These are phyloP conservation scores for Aspergillus costaricaensis DNA, from an alignment of 2,329 filamentous ascomycete species.

Conservation along the genomic window DNA sequence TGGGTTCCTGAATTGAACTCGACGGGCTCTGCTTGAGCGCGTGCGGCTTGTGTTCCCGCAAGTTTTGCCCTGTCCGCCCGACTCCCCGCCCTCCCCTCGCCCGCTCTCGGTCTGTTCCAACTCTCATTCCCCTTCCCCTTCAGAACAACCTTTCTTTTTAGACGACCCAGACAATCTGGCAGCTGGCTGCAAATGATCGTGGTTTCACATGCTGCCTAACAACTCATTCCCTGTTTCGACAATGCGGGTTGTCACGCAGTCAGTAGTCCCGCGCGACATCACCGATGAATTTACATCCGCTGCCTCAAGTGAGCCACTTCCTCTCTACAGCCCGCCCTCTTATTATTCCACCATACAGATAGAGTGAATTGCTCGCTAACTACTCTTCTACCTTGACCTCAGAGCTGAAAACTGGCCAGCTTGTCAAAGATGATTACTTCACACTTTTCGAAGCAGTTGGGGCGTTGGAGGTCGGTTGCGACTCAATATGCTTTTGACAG, in stretches of 20 bases:
- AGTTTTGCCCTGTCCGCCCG: constrained; percentile 26
- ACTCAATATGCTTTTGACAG: background rate
- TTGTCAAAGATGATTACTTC: constrained; percentile 92
- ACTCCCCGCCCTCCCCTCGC: constrained; percentile 24
- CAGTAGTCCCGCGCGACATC: constrained; percentile 52
- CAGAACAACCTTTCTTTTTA: constrained; percentile 2
- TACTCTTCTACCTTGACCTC: background rate
- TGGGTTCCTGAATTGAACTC: constrained; percentile 11
- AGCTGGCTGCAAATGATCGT: constrained; percentile 29
- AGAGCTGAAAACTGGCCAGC: constrained; percentile 77
- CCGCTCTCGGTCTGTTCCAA: constrained; percentile 13
- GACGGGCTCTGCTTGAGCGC: constrained; percentile 5
- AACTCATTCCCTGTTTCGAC: constrained; percentile 33
- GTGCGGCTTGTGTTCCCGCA: constrained; percentile 15
- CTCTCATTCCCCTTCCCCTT: constrained; percentile 8
- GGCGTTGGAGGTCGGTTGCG: constrained; percentile 58
- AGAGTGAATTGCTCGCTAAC: constrained; percentile 3
- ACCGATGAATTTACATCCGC: constrained; percentile 58
- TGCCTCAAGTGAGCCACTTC: constrained; percentile 47
- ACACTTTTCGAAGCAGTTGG: constrained; percentile 93
- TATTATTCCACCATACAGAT: background rate
- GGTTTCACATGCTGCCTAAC: constrained; percentile 36
- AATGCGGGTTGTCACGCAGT: constrained; percentile 38
- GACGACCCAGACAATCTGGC: constrained; percentile 21
- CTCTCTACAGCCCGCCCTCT: background rate